phyloP scores from a whole-genome alignment of 75 land plant species.

The Ceratopteris richardii region DNA sequence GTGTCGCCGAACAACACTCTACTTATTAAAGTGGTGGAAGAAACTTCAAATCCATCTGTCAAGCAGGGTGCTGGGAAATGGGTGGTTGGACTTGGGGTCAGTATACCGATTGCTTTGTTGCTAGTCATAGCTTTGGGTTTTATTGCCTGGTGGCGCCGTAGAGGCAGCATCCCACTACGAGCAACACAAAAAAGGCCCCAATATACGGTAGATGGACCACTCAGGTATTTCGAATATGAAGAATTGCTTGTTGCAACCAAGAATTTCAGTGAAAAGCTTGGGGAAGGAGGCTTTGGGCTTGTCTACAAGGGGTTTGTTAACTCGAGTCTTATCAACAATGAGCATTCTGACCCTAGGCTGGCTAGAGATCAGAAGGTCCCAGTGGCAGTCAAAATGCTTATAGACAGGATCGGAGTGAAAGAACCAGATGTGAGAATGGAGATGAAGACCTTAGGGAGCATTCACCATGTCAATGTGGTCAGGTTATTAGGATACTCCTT shows the following conservation, averaged over 20 bases:
- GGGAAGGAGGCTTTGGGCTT: slow-evolving; percentile 21
- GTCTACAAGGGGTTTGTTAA: slow-evolving; percentile 18
- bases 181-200: background rate
- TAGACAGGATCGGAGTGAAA: background rate
- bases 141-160: too few species aligned
- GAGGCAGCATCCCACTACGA: too few species aligned
- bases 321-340: background rate
- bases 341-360: too few species aligned
- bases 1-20: background rate
- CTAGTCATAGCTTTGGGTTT: background rate
- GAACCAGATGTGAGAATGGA: slow-evolving; percentile 8
- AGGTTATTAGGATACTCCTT: slow-evolving; percentile 26
- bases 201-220: slow-evolving; percentile 1
- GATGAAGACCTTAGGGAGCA: slow-evolving; percentile 15
- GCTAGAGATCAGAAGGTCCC: background rate
- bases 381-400: background rate
- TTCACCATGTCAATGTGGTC: slow-evolving; percentile 30
- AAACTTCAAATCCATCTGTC: too few species aligned
- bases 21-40: background rate
- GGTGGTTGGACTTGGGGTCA: background rate
- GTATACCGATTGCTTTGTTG: background rate
- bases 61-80: too few species aligned
- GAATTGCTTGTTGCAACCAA: slow-evolving; percentile 15
- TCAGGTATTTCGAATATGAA: too few species aligned
- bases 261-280: slow-evolving; percentile 15